Percentiles rank a stretch among this genome's conserved stretches.
Evolutionary conservation across 345 rosid species (phyloP).

Genomic region (Fremontodendron californicum): DNA sequence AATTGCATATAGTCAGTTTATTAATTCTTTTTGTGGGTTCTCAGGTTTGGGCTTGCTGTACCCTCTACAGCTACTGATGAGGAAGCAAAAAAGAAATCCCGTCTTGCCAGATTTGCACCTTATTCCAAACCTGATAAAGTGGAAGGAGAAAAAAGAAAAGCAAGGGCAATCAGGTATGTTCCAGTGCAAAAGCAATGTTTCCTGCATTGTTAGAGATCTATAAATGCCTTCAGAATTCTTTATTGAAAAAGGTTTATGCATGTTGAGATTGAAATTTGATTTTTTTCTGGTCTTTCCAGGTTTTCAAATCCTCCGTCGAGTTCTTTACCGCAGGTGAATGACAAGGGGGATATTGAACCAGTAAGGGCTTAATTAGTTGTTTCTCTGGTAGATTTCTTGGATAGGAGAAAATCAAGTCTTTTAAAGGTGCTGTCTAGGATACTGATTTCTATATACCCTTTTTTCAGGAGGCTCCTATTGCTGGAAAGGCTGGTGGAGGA

Average conservation of each 20-base stretch:
- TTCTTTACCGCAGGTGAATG: conserved; percentile 46
- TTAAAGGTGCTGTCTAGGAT: not conserved
- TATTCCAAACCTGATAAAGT: conserved; percentile 44
- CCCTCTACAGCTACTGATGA: conserved; percentile 42
- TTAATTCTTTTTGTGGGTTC: conserved; percentile 2
- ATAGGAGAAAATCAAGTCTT: not conserved
- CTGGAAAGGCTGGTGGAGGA: conserved; percentile 58
- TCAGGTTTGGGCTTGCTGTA: conserved; percentile 67
- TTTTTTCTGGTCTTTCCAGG: conserved; percentile 31
- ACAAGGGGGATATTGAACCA: conserved; percentile 43
- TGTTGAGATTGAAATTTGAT: not conserved
- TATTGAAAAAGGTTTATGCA: not conserved
- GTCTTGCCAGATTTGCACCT: conserved; percentile 71
- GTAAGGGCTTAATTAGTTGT: conserved; percentile 28
- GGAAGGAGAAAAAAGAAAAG: conserved; percentile 82
- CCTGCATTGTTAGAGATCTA: not conserved
- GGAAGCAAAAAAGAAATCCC: conserved; percentile 82
- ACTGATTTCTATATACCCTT: conserved; percentile 12
- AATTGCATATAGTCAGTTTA: not conserved
- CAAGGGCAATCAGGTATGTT: conserved; percentile 69
- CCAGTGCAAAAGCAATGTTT: not conserved
- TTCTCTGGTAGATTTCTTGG: not conserved
- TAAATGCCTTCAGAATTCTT: not conserved
- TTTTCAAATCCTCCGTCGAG: conserved; percentile 51
- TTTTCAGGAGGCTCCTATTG: conserved; percentile 58